A percentile compares a stretch with the other conserved stretches of the same genome.
Conservation (phyloP, 257 asterid species). For the Solanum rostratum region DNA sequence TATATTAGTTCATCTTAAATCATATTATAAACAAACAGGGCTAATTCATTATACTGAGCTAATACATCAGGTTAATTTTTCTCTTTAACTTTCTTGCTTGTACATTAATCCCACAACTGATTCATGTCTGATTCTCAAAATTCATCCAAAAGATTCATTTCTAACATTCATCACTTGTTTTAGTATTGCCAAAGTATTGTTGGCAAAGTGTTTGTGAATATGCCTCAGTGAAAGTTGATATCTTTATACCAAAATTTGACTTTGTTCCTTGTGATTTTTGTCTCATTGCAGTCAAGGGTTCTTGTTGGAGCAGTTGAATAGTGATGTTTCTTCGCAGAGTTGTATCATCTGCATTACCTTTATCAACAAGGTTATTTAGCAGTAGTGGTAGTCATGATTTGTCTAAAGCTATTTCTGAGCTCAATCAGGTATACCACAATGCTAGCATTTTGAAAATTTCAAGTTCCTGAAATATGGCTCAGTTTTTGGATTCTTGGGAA, state of each 20-base stretch:
- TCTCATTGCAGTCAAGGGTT: background rate
- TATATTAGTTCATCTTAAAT: too few species aligned
- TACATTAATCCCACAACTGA: too few species aligned
- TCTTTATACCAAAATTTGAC: background rate
- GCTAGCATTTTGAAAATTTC: background rate
- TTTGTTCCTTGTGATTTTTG: background rate
- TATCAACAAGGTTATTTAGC: conserved; percentile 27
- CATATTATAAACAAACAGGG: too few species aligned
- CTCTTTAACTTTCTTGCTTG: too few species aligned
- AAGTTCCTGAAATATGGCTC: background rate
- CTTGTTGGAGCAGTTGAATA: background rate
- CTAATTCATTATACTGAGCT: too few species aligned
- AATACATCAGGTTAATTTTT: too few species aligned
- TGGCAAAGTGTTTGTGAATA: background rate
- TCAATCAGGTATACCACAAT: conserved; percentile 48
- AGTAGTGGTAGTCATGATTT: conserved; percentile 32
- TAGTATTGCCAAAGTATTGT: background rate
- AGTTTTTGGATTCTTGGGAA: background rate
- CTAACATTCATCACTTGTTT: background rate
- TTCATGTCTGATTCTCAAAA: too few species aligned
- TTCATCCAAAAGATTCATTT: background rate
- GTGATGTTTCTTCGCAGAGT: conserved; percentile 37
- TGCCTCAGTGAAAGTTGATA: background rate
- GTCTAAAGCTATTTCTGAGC: conserved; percentile 45
- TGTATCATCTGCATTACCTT: conserved; percentile 18